Conservation (phyloP, 2,329 filamentous ascomycete genomes). For the Colletotrichum ledebouriae region DNA sequence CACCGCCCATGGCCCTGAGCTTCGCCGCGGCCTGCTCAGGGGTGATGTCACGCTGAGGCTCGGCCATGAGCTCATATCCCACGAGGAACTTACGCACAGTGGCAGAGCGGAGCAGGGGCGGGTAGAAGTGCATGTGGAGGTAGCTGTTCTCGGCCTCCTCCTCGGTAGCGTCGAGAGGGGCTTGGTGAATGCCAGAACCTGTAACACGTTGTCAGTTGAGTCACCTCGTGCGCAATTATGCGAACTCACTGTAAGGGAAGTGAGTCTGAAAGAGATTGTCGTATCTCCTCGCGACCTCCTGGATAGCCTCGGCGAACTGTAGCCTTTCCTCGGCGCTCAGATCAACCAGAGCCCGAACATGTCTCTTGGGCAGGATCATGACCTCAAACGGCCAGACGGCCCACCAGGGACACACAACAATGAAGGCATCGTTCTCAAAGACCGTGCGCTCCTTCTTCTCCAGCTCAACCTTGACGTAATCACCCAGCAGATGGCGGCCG, state of each 20-base stretch:
- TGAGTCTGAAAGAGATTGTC: slow-evolving; percentile 97
- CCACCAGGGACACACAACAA: slow-evolving; percentile 97
- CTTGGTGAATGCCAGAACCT: slow-evolving; percentile 96
- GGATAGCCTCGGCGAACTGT: slow-evolving; percentile 84
- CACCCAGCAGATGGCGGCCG: slow-evolving; percentile 82
- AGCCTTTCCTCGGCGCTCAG: slow-evolving; percentile 78
- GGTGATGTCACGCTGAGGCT: slow-evolving; percentile 98
- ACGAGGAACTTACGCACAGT: slow-evolving; percentile 97
- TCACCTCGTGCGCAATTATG: fast-evolving
- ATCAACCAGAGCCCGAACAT: slow-evolving; percentile 88
- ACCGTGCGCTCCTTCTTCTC: slow-evolving; percentile 88
- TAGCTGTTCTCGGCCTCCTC: slow-evolving; percentile 91
- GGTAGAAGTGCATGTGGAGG: slow-evolving; percentile 98
- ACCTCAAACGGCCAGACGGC: slow-evolving; percentile 97
- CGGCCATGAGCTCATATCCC: slow-evolving; percentile 95
- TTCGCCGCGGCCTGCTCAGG: slow-evolving; percentile 92
- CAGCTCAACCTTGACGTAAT: slow-evolving; percentile 88
- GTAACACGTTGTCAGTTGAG: slow-evolving; percentile 50
- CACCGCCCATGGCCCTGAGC: slow-evolving; percentile 81
- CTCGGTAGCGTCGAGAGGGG: slow-evolving; percentile 83
- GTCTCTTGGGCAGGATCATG: slow-evolving; percentile 86
- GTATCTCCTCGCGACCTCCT: slow-evolving; percentile 90
- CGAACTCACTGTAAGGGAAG: slow-evolving; percentile 90
- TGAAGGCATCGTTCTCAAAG: slow-evolving; percentile 86
- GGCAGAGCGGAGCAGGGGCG: slow-evolving; percentile 89